Evolutionary conservation across 176 grass and related monocot genomes (phyloP).

Genomic region (Alopecurus myosuroides): DNA sequence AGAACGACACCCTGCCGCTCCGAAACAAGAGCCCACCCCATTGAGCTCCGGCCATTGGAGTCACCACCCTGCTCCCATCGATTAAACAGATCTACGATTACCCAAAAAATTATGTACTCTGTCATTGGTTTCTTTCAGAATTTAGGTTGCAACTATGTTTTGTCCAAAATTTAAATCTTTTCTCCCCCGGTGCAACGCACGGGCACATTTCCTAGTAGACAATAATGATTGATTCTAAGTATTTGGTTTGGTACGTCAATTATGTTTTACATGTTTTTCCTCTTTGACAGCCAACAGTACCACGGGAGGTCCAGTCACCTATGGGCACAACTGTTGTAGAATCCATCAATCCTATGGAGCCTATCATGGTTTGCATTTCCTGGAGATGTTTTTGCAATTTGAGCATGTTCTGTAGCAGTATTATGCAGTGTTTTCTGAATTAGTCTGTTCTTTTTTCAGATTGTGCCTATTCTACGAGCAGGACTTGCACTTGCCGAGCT

Average conservation of each 20-base stretch:
- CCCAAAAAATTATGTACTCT: too few species aligned
- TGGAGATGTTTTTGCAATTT: neutral
- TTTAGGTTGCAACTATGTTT: too few species aligned
- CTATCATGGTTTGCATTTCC: slow-evolving; percentile 48
- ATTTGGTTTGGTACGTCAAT: neutral
- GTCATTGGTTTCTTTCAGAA: too few species aligned
- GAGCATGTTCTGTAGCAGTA: neutral
- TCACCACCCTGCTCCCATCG: too few species aligned
- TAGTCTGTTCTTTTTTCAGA: slow-evolving; percentile 13
- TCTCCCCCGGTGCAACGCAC: too few species aligned
- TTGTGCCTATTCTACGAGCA: slow-evolving; percentile 71
- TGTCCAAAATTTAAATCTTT: too few species aligned
- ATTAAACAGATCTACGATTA: too few species aligned
- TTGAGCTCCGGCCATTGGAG: too few species aligned
- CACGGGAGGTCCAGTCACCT: slow-evolving; percentile 43
- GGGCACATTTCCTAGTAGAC: too few species aligned
- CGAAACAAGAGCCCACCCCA: too few species aligned
- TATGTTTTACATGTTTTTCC: neutral
- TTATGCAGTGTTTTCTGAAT: neutral
- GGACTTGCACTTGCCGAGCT: slow-evolving; percentile 64
- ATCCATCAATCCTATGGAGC: slow-evolving; percentile 54
- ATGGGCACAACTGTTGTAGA: slow-evolving; percentile 44
- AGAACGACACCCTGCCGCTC: too few species aligned
- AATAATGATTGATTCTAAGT: neutral
- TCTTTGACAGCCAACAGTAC: slow-evolving; percentile 38